These are phyloP conservation scores for Arachis monticola DNA, from an alignment of 331 rosid genomes.

Conservation along the genomic window DNA sequence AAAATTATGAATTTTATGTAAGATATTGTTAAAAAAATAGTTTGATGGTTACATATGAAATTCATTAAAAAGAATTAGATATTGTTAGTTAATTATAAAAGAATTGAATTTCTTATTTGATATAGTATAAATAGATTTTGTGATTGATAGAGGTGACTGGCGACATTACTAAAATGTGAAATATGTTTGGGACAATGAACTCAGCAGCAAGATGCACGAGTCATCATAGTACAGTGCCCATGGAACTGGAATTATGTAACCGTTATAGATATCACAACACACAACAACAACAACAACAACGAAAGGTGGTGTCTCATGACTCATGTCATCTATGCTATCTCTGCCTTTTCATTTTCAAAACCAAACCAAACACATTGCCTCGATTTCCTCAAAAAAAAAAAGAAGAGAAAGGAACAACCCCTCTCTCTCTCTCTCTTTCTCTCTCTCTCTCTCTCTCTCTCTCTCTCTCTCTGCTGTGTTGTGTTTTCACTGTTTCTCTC, in stretches of 20 bases:
- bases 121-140: no score
- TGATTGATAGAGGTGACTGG: not conserved
- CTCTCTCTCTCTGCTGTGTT: not conserved
- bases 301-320: conserved; percentile 25
- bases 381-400: conserved; percentile 9
- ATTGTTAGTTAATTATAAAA: no score
- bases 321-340: conserved; percentile 1
- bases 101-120: no score
- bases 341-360: conserved; percentile 40
- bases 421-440: not conserved
- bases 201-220: not conserved
- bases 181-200: not conserved
- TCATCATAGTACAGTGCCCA: not conserved
- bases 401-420: conserved; percentile 6
- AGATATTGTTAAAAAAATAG: no score
- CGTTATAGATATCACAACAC: not conserved
- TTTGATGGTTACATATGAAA: no score
- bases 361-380: conserved; percentile 37
- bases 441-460: conserved; percentile 5
- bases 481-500: not conserved
- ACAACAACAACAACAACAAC: not conserved
- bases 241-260: not conserved
- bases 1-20: no score
- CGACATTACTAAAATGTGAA: not conserved
- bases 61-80: no score